phyloP scores from a whole-genome alignment of 805 yeast genomes.

The Pichia pseudocactophila region DNA sequence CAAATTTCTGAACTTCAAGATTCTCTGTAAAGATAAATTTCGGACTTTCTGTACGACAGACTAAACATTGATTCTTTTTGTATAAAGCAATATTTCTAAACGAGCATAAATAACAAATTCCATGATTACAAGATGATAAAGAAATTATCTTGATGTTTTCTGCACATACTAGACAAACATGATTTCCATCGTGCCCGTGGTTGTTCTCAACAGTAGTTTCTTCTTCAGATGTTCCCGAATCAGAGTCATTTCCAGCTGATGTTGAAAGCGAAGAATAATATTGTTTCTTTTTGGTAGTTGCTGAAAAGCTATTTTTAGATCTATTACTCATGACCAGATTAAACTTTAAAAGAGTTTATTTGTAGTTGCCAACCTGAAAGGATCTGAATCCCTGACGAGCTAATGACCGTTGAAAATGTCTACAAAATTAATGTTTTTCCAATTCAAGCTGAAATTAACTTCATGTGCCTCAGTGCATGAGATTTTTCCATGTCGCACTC shows the following conservation, averaged over 20 bases:
- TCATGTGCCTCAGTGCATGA: no score
- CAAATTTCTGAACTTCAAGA: constrained; percentile 30
- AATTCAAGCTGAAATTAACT: no score
- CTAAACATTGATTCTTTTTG: constrained; percentile 63
- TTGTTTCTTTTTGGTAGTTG: no score
- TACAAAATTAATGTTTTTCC: no score
- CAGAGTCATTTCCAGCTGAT: background rate
- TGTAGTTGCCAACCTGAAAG: no score
- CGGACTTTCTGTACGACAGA: constrained; percentile 69
- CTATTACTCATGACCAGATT: no score
- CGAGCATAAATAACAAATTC: constrained; percentile 73
- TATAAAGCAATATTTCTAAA: constrained; percentile 78
- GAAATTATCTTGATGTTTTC: constrained; percentile 57
- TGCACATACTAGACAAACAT: constrained; percentile 75
- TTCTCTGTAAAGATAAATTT: constrained; percentile 50
- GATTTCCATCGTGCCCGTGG: constrained; percentile 10
- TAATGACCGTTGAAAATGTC: no score
- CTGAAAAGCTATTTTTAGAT: no score
- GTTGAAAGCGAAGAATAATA: background rate
- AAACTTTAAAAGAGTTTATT: no score
- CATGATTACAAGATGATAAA: constrained; percentile 75
- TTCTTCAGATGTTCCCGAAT: background rate
- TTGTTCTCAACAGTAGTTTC: background rate
- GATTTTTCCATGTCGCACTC: no score
- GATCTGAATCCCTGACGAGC: no score